Evolutionary conservation across 1,139 yeast species (phyloP).

Genomic region (Yamadazyma buinensis): DNA sequence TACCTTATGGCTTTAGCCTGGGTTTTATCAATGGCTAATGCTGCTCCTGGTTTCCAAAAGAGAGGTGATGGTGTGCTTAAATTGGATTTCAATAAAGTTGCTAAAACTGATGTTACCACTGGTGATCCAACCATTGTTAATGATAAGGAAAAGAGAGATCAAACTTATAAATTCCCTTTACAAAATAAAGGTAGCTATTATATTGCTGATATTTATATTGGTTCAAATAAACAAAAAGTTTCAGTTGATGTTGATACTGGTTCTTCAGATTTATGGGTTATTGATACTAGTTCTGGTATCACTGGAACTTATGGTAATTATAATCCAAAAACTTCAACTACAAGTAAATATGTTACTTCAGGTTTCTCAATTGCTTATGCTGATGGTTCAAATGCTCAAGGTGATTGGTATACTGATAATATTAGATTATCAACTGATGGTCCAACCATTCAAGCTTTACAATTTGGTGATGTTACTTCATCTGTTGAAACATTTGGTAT

Average conservation of each 20-base stretch:
- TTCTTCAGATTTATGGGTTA: slow-evolving; percentile 46
- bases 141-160: slow-evolving; percentile 3
- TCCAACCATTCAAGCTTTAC: slow-evolving; percentile 3
- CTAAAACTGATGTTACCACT: not conserved
- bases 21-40: slow-evolving; percentile 7
- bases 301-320: slow-evolving; percentile 10
- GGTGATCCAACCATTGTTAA: not conserved
- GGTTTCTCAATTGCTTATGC: slow-evolving; percentile 49
- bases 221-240: slow-evolving; percentile 28
- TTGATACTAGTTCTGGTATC: slow-evolving; percentile 10
- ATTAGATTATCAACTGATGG: slow-evolving; percentile 18
- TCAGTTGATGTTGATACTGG: slow-evolving; percentile 43
- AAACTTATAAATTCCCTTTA: slow-evolving; percentile 27
- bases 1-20: slow-evolving; percentile 10
- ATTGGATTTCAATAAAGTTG: slow-evolving; percentile 9
- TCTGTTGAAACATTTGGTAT: slow-evolving; percentile 27
- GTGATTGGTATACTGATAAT: slow-evolving; percentile 53
- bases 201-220: slow-evolving; percentile 37
- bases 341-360: slow-evolving; percentile 31
- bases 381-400: slow-evolving; percentile 58
- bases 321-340: slow-evolving; percentile 14
- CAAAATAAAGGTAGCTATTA: slow-evolving; percentile 45
- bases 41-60: slow-evolving; percentile 11
- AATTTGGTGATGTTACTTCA: slow-evolving; percentile 8
- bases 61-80: slow-evolving; percentile 12